phyloP scores from a whole-genome alignment of 176 grass and related monocot genomes.

The Cenchrus fungigraminus region DNA sequence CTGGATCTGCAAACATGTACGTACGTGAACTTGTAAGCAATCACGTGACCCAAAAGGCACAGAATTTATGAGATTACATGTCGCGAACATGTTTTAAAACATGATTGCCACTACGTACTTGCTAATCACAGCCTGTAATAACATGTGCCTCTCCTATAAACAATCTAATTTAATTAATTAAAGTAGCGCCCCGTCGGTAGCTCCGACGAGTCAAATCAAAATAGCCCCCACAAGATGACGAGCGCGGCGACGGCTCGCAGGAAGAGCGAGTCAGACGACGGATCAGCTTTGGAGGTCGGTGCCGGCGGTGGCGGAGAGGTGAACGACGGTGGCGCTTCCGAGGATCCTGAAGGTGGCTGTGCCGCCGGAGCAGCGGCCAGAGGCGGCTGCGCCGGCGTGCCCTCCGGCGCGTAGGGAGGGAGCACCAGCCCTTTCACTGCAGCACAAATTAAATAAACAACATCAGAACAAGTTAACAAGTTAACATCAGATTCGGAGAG shows the following conservation, averaged over 20 bases:
- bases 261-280: too few relatives aligned
- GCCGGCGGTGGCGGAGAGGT: not conserved
- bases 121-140: too few relatives aligned
- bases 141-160: too few relatives aligned
- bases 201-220: not conserved
- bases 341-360: conserved; percentile 26
- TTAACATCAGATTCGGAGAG: not conserved
- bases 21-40: too few relatives aligned
- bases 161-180: not conserved
- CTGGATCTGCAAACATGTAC: too few relatives aligned
- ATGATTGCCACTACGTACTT: too few relatives aligned
- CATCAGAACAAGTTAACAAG: too few relatives aligned
- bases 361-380: not conserved
- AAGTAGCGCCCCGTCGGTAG: not conserved
- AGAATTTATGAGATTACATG: too few relatives aligned
- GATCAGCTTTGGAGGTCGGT: not conserved
- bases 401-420: conserved; percentile 40
- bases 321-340: not conserved
- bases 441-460: not conserved
- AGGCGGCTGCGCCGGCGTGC: not conserved
- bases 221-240: not conserved
- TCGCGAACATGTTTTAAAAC: too few relatives aligned
- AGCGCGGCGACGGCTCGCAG: not conserved
- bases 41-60: too few relatives aligned
- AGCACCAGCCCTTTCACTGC: conserved; percentile 44